Conservation (phyloP, 2,329 filamentous ascomycete genomes). For the Claviceps sp. region DNA sequence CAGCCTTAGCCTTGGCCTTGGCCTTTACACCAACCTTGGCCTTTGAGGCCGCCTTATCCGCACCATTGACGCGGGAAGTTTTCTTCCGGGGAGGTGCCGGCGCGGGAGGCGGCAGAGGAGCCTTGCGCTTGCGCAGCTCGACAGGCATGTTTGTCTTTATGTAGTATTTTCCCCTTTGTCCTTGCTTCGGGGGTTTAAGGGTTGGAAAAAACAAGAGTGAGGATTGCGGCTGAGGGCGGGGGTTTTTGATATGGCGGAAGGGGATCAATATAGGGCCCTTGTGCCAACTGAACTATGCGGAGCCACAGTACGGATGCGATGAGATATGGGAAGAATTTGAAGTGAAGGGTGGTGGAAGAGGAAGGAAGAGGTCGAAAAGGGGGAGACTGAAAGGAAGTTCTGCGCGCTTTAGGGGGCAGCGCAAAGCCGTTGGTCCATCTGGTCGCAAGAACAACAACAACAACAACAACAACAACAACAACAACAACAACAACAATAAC, state of each 20-base stretch:
- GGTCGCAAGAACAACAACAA: too few species aligned
- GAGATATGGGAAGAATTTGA: neutral
- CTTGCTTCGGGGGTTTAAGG: neutral
- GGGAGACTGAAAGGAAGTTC: neutral
- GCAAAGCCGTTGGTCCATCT: too few species aligned
- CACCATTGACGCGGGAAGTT: neutral
- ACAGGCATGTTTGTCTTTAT: slow-evolving; percentile 35
- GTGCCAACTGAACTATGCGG: neutral
- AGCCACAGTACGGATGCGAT: neutral
- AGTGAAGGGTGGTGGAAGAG: slow-evolving; percentile 6
- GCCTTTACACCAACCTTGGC: neutral
- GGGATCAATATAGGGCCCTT: neutral
- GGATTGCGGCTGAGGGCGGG: neutral
- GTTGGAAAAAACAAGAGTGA: neutral
- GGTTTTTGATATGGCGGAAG: too few species aligned
- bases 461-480: too few species aligned
- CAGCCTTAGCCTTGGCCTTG: neutral
- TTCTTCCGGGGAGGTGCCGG: slow-evolving; percentile 27
- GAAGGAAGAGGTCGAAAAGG: neutral
- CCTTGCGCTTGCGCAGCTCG: slow-evolving; percentile 49
- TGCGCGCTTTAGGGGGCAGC: too few species aligned
- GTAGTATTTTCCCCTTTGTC: neutral
- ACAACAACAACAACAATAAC: too few species aligned
- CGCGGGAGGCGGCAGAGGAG: slow-evolving; percentile 32
- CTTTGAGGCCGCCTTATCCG: neutral